Evolutionary conservation across 2,329 filamentous ascomycete species (phyloP).

Genomic region (Verruconis gallopava): DNA sequence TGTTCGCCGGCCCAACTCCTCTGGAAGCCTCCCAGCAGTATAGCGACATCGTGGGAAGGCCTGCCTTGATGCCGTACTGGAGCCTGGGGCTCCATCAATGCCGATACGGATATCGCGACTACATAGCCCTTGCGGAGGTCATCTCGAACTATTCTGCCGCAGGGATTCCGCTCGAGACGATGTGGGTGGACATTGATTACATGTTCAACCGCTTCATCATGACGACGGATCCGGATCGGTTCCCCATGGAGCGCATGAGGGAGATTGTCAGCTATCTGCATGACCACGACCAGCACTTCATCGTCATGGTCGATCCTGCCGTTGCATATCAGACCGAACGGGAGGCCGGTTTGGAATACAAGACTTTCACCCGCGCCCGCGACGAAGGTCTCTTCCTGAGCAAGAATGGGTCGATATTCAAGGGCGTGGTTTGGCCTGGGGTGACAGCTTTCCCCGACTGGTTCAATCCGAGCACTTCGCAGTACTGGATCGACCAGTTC

Average conservation of each 20-base stretch:
- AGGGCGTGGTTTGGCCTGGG: conserved; percentile 67
- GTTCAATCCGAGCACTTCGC: conserved; percentile 52
- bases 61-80: conserved; percentile 40
- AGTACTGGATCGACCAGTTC: conserved; percentile 61
- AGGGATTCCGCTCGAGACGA: conserved; percentile 55
- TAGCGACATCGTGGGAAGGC: conserved; percentile 35
- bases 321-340: conserved; percentile 28
- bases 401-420: conserved; percentile 41
- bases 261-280: conserved; percentile 56
- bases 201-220: conserved; percentile 42
- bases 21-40: conserved; percentile 37
- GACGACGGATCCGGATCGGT: conserved; percentile 51
- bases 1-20: conserved; percentile 35
- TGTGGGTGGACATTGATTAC: conserved; percentile 62
- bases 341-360: conserved; percentile 22
- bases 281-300: conserved; percentile 52
- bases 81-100: conserved; percentile 40
- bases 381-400: conserved; percentile 41
- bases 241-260: conserved; percentile 48
- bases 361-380: conserved; percentile 47
- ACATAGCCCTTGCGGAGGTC: conserved; percentile 52
- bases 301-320: conserved; percentile 68
- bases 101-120: conserved; percentile 41
- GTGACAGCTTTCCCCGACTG: conserved; percentile 63
- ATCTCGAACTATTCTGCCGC: conserved; percentile 54